Percentiles rank a stretch among this genome's conserved stretches.
phyloP scores from a whole-genome alignment of 805 yeast genomes.

The Hanseniaspora meyeri region DNA sequence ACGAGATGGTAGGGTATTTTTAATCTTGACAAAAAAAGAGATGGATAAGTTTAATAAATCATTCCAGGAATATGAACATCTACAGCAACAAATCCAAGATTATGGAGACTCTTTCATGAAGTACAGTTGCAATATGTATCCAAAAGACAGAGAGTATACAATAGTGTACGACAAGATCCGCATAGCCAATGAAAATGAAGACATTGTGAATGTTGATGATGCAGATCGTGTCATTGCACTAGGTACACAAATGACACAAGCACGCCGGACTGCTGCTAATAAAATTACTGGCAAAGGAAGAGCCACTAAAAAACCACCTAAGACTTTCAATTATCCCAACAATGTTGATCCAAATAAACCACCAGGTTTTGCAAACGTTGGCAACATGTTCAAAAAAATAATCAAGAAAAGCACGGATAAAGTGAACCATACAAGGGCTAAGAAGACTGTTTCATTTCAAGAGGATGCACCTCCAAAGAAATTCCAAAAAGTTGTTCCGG shows the following conservation, averaged over 20 bases:
- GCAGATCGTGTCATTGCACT: conserved; percentile 55
- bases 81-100: conserved; percentile 56
- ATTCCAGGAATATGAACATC: conserved; percentile 65
- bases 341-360: conserved; percentile 10
- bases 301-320: conserved; percentile 18
- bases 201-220: conserved; percentile 40
- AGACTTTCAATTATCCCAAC: conserved; percentile 13
- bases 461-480: not conserved
- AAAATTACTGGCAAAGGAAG: conserved; percentile 15
- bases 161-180: conserved; percentile 34
- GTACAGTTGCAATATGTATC: conserved; percentile 56
- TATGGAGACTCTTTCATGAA: conserved; percentile 29
- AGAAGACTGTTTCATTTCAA: not conserved
- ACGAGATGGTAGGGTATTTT: conserved; percentile 69
- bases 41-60: conserved; percentile 69
- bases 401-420: not conserved
- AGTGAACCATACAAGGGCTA: not conserved
- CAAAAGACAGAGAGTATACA: conserved; percentile 25
- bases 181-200: conserved; percentile 59
- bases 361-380: conserved; percentile 10
- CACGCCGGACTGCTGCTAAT: not conserved
- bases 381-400: conserved; percentile 2
- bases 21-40: conserved; percentile 68
- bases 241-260: conserved; percentile 45
- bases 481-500: conserved; percentile 8